Evolutionary conservation across 306 rosid species (phyloP).

Genomic region (Sindora glabra): DNA sequence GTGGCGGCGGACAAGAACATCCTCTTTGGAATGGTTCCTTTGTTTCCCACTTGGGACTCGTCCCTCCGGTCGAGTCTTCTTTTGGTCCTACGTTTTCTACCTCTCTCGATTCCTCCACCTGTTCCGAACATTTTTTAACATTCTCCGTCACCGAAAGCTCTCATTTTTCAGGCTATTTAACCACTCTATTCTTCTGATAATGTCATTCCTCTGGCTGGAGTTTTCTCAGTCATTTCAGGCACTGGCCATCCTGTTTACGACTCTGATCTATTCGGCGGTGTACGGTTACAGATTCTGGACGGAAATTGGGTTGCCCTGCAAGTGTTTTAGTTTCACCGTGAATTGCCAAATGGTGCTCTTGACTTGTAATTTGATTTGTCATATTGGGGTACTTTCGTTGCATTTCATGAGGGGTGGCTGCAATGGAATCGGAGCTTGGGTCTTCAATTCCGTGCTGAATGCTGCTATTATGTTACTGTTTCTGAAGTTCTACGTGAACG

Average conservation of each 20-base stretch:
- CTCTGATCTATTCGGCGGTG: conserved; percentile 31
- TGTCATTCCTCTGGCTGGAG: conserved; percentile 71
- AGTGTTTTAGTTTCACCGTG: conserved; percentile 24
- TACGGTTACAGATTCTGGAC: conserved; percentile 53
- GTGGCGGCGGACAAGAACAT: conserved; percentile 51
- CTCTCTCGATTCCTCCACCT: conserved; percentile 65
- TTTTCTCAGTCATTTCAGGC: conserved; percentile 73
- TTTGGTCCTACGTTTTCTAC: conserved; percentile 73
- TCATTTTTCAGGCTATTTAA: conserved; percentile 38
- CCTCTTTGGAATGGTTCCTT: conserved; percentile 66
- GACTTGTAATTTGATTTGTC: conserved; percentile 47
- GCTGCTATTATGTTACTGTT: conserved; percentile 41
- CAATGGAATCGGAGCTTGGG: conserved; percentile 80
- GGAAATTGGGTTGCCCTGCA: conserved; percentile 39
- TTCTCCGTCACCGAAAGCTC: conserved; percentile 44
- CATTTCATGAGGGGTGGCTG: conserved; percentile 72
- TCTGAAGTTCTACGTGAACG: conserved; percentile 32
- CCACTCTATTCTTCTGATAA: conserved; percentile 39
- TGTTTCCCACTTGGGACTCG: conserved; percentile 78
- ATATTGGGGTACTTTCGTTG: conserved; percentile 44
- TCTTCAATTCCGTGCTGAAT: conserved; percentile 44
- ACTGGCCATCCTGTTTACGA: conserved; percentile 40
- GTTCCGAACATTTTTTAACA: conserved; percentile 38
- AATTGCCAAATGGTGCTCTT: conserved; percentile 36
- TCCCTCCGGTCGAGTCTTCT: conserved; percentile 69